Conservation (phyloP, 2,329 filamentous ascomycete genomes). For the Exophiala sp. region DNA sequence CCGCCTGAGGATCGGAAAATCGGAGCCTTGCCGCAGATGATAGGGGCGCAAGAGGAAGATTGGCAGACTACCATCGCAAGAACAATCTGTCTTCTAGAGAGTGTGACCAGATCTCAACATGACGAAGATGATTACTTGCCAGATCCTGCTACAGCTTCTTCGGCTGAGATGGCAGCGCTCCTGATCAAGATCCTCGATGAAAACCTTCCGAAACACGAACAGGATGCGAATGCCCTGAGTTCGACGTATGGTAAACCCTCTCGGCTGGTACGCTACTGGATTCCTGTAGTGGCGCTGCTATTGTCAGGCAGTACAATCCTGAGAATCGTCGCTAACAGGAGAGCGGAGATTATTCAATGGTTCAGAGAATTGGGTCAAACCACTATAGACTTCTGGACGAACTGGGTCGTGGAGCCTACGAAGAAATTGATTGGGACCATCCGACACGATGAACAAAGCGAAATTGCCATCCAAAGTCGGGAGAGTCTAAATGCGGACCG, state of each 20-base stretch:
- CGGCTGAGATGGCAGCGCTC: conserved; percentile 31
- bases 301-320: conserved; percentile 84
- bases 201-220: conserved; percentile 62
- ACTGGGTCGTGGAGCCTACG: conserved; percentile 87
- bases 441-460: conserved; percentile 82
- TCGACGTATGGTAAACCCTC: conserved; percentile 68
- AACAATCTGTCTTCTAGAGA: conserved; percentile 79
- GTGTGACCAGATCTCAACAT: conserved; percentile 31
- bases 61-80: conserved; percentile 73
- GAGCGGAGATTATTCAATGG: conserved; percentile 74
- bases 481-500: conserved; percentile 85
- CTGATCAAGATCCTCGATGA: conserved; percentile 56
- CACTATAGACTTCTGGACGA: conserved; percentile 82
- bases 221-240: conserved; percentile 52
- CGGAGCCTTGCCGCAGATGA: conserved; percentile 15
- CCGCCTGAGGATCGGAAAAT: conserved; percentile 29
- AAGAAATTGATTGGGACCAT: conserved; percentile 85
- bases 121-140: conserved; percentile 9
- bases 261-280: conserved; percentile 75
- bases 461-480: conserved; percentile 94
- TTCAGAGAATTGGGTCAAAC: conserved; percentile 72
- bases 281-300: conserved; percentile 64
- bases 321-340: conserved; percentile 66
- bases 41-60: conserved; percentile 45
- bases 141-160: conserved; percentile 20